These are phyloP conservation scores for Moniliophthora roreri DNA, from an alignment of 1,284 basidiomycete genomes.

Conservation along the genomic window DNA sequence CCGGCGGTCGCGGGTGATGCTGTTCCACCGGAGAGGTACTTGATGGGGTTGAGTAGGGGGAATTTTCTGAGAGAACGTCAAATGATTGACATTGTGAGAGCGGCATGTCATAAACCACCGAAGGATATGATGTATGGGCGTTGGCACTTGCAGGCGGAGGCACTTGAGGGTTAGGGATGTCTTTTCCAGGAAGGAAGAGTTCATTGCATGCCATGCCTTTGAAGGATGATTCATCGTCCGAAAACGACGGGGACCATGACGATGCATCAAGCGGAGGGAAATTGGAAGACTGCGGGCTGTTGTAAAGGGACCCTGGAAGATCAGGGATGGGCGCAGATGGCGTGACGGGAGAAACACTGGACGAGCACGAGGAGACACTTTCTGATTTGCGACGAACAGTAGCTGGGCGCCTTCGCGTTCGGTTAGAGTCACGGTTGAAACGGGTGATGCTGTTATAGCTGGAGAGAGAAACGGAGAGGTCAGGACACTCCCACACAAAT, in stretches of 20 bases:
- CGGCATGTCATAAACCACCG: conserved; percentile 4
- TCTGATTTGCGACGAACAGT: conserved; percentile 11
- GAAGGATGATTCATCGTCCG: conserved; percentile 2
- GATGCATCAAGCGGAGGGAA: conserved; percentile 1
- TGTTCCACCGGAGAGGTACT: neutral
- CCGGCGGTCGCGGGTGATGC: conserved; percentile 1
- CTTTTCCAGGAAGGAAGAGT: conserved; percentile 1
- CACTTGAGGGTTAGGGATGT: neutral
- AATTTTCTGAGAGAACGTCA: neutral
- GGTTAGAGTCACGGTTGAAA: conserved; percentile 12
- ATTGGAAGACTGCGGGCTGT: conserved; percentile 4
- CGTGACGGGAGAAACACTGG: conserved; percentile 14
- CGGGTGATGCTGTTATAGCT: conserved; percentile 17
- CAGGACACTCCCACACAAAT: neutral
- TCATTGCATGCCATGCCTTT: conserved; percentile 1
- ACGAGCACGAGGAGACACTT: conserved; percentile 14
- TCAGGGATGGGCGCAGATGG: conserved; percentile 9
- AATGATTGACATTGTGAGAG: conserved; percentile 5
- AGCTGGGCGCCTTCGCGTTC: conserved; percentile 7
- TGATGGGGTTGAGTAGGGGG: neutral
- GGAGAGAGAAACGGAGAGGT: neutral
- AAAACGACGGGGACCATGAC: conserved; percentile 3
- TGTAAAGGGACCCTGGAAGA: conserved; percentile 4
- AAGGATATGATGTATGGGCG: conserved; percentile 1
- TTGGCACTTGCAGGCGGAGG: neutral